Conservation (phyloP, 495 filamentous ascomycete species). For the Aspergillus bridgeri region DNA sequence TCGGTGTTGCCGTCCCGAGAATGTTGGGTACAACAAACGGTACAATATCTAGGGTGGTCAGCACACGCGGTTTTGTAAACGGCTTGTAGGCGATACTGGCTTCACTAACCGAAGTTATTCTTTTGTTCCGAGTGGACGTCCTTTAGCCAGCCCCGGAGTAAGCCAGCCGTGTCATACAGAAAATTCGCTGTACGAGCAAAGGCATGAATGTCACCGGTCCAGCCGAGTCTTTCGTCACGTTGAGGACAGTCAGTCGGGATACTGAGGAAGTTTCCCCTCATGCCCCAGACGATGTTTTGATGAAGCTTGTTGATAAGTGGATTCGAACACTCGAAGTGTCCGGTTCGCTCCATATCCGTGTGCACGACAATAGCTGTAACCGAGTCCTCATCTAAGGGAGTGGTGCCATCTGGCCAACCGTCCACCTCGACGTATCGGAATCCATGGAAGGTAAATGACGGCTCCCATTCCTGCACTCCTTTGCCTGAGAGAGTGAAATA, state of each 20-base stretch:
- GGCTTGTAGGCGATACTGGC: background rate
- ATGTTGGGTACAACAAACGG: conserved; percentile 39
- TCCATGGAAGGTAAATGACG: conserved; percentile 52
- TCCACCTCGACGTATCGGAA: conserved; percentile 51
- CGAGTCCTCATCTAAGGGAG: conserved; percentile 18
- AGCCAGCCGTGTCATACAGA: conserved; percentile 47
- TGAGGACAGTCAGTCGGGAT: conserved; percentile 56
- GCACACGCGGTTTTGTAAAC: background rate
- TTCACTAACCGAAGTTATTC: background rate
- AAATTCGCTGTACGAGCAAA: conserved; percentile 49
- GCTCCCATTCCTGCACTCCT: conserved; percentile 10
- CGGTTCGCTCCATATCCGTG: conserved; percentile 47
- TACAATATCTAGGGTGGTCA: conserved; percentile 3
- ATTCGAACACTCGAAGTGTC: conserved; percentile 46
- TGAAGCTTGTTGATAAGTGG: conserved; percentile 47
- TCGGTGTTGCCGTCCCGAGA: conserved; percentile 1
- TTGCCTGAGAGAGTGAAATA: background rate
- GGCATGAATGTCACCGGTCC: conserved; percentile 52
- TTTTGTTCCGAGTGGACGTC: conserved; percentile 38
- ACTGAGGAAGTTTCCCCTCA: conserved; percentile 52
- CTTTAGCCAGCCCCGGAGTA: conserved; percentile 45
- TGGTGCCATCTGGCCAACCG: conserved; percentile 30
- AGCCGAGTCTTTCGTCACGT: conserved; percentile 54
- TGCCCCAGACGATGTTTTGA: conserved; percentile 48
- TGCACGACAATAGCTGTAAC: conserved; percentile 49